Base-by-base conservation (phyloP, 345 rosid species). In the Eucalyptus albens region DNA sequence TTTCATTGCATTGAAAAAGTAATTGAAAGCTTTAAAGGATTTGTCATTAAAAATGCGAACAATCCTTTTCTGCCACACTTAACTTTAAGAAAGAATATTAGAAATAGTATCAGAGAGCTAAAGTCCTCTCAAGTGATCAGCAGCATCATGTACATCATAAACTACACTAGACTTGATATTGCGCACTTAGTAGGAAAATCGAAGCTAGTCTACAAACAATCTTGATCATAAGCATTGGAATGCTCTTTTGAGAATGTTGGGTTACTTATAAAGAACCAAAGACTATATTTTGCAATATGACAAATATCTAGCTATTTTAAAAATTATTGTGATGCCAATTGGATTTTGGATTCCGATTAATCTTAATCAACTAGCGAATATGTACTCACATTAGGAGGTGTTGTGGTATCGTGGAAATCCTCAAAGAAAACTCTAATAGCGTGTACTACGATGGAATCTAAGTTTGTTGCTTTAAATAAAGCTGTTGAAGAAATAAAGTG, bases 311-410 rank as follows among this genome's bases (percentile, higher is more conserved):
- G 1, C 26, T 53, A 1, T 53, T 19, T 19, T 0, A 0, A 53
- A 53, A 1, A 9, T 19, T 53, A 53, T 8, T 19, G 0, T 53
- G 59, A 53, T 53, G 2, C 11, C 11, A 53, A 53, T 0, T 53
- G 11, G 11, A 53, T 53, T 53, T 19, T 0, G 59, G 11, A 19
- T 53, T 53, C 5, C 1, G 5, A 53, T 53, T 53, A 8, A 53
- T 53, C 1, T 0, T 0, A 53, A 1, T 53, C 59, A 53, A 53
- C 26, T 53, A 19, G 59, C 0, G 10, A 0, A 53, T 8, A 21
- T 53, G 11, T 53, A 0, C 8, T 53, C 8, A 53, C 5, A 0
- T 0, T 0, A 0, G 2, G 26, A 53, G 59, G 59, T 53, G 0
- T 53, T 1, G 59, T 53, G 0, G 11, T 8, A 53, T 4, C 1